Conservation (phyloP, 1,139 yeast species). For the Eremothecium cymbalariae region DNA sequence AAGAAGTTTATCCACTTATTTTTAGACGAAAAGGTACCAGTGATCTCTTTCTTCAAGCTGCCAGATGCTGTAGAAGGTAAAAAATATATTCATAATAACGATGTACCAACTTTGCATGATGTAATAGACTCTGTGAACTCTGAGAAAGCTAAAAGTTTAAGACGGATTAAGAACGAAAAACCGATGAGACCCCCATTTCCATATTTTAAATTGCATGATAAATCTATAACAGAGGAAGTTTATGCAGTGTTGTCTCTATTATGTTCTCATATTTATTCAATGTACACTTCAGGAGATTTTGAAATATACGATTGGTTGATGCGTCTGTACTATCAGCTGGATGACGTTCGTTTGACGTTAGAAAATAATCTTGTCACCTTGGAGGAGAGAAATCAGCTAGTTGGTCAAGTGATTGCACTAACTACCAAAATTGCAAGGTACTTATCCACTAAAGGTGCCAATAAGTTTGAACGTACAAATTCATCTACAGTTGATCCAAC, state of each 20-base stretch:
- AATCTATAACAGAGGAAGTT: constrained; percentile 47
- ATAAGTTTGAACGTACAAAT: constrained; percentile 24
- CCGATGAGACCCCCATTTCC: constrained; percentile 49
- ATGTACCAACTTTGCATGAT: constrained; percentile 41
- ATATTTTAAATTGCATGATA: constrained; percentile 37
- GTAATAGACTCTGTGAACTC: constrained; percentile 27
- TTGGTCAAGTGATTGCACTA: constrained; percentile 52
- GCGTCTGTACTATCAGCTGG: constrained; percentile 49
- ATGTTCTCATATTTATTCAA: constrained; percentile 56
- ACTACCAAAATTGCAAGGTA: constrained; percentile 63
- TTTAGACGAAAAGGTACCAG: constrained; percentile 25
- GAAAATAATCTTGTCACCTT: constrained; percentile 49
- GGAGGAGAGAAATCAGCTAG: constrained; percentile 48
- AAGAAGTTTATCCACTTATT: constrained; percentile 39
- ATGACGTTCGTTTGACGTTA: constrained; percentile 55
- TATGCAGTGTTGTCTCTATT: constrained; percentile 49
- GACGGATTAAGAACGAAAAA: constrained; percentile 11
- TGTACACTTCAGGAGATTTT: constrained; percentile 65
- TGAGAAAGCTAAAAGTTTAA: constrained; percentile 17
- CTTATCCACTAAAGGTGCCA: constrained; percentile 39
- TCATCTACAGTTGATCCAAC: constrained; percentile 45
- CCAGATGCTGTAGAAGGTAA: constrained; percentile 29
- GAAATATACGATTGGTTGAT: constrained; percentile 49
- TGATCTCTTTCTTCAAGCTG: constrained; percentile 26
- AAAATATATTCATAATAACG: constrained; percentile 10